Conservation (phyloP, 805 yeast species). For the Metschnikowia reukaufii region DNA sequence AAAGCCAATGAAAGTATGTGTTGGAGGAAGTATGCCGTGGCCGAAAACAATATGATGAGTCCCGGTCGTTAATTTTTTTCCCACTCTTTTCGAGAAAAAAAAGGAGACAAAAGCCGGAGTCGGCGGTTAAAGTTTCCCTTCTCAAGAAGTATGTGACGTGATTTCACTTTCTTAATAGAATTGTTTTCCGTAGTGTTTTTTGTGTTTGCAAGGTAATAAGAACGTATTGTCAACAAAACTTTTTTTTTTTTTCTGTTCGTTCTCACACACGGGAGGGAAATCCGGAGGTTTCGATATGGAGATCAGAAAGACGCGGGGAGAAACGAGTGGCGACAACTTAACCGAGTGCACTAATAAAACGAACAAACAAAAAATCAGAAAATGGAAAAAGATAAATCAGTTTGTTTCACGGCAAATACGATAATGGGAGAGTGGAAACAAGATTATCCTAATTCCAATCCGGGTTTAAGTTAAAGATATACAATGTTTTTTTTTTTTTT, state of each 20-base stretch:
- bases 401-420: background rate
- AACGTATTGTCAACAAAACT: background rate
- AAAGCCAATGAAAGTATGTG: background rate
- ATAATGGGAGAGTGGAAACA: too few relatives aligned
- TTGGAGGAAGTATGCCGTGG: constrained; percentile 3
- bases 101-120: background rate
- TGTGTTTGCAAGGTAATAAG: background rate
- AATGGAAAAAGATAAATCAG: too few relatives aligned
- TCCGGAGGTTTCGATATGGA: background rate
- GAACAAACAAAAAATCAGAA: background rate
- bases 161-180: background rate
- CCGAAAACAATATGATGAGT: constrained; percentile 1
- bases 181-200: background rate
- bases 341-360: background rate
- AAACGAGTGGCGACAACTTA: background rate
- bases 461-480: too few relatives aligned
- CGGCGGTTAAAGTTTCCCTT: background rate
- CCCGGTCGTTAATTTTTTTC: constrained; percentile 1
- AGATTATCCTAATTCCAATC: too few relatives aligned
- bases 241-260: background rate
- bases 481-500: too few relatives aligned
- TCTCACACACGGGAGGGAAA: constrained; percentile 6
- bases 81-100: background rate
- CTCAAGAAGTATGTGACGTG: background rate
- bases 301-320: constrained; percentile 9